Base-by-base conservation (phyloP, 2,329 filamentous ascomycete genomes). In the Metarhizium guizhouense region DNA sequence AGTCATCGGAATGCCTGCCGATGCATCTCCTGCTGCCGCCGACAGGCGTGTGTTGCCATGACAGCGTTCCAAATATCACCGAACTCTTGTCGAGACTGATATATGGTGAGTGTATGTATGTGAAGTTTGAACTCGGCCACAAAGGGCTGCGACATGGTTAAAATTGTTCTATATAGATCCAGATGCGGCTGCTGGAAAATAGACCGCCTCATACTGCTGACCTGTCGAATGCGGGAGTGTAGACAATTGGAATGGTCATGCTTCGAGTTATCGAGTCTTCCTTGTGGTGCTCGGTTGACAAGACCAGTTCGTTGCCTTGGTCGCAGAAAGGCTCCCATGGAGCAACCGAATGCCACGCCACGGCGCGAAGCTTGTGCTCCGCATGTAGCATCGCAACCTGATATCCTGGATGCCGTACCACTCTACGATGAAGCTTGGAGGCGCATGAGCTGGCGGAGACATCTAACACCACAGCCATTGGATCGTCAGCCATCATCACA, bases 401-500 rank as follows among this genome's bases (percentile, higher is more conserved):
- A 16, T n/a, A 48, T 30, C 42, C 42, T 45, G 42, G n/a, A 45
- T 45, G 42, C 42, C 7, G 42, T 45, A 20, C 42, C 42, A 45
- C n/a, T 18, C n/a, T 14, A 20, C 38, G 14, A 13, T 40, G 13
- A 16, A 40, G 42, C 42, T 52, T 52, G 5, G 18, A 47, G 40
- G 29, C 47, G 51, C 51, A 53, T 53, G 38, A 53, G 40, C 40
- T 45, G 51, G 38, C 29, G 40, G 51, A 47, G 51, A 51, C 14
- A 36, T 49, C 20, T 45, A 48, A 30, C 45, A 8, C 45, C 10
- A 6, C 7, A n/a, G 25, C 25, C 45, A 48, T 48, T 48, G 45
- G 25, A 18, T 30, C 25, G 25, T 32, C 45, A 48, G 45, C 25
- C 8, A 14, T 29, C 18, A 48, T 48, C 45, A 30, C 11, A 13